phyloP scores from a whole-genome alignment of 2,329 filamentous ascomycete species.

The Cladosporium sp. region DNA sequence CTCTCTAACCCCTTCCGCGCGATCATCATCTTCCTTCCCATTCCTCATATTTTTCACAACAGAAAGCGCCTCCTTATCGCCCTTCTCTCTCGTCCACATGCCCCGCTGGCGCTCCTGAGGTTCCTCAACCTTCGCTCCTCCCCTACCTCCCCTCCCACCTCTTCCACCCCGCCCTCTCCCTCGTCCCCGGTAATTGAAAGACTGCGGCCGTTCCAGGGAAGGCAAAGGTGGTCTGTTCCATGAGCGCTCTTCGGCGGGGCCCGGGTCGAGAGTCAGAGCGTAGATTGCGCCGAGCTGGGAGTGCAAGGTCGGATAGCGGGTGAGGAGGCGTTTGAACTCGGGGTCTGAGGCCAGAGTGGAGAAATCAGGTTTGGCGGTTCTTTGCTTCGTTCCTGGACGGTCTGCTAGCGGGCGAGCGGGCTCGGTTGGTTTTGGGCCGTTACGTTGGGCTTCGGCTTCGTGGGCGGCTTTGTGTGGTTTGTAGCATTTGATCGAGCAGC shows the following conservation, averaged over 20 bases:
- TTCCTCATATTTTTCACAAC: slow-evolving; percentile 28
- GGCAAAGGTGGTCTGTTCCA: slow-evolving; percentile 25
- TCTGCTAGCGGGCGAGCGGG: slow-evolving; percentile 12
- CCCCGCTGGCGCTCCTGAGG: slow-evolving; percentile 24
- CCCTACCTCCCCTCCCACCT: slow-evolving; percentile 18
- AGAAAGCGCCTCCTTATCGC: slow-evolving; percentile 30
- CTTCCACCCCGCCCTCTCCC: slow-evolving; percentile 16
- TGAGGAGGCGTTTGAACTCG: slow-evolving; percentile 30
- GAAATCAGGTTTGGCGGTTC: slow-evolving; percentile 26
- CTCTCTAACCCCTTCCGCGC: slow-evolving; percentile 37
- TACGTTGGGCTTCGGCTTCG: slow-evolving; percentile 17
- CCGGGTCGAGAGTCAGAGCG: slow-evolving; percentile 32
- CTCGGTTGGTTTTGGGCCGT: neutral
- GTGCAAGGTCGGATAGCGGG: slow-evolving; percentile 30
- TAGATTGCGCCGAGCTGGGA: slow-evolving; percentile 32
- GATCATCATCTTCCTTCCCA: slow-evolving; percentile 27
- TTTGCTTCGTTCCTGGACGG: slow-evolving; percentile 22
- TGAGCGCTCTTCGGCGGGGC: slow-evolving; percentile 24
- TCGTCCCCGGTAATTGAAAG: slow-evolving; percentile 16
- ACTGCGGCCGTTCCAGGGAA: slow-evolving; percentile 6
- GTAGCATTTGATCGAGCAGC: slow-evolving; percentile 36
- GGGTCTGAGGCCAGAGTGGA: slow-evolving; percentile 29
- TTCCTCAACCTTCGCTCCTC: slow-evolving; percentile 13
- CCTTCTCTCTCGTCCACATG: slow-evolving; percentile 35
- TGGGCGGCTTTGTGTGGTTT: slow-evolving; percentile 33